Evolutionary conservation across 2,329 filamentous ascomycete genomes (phyloP).

Genomic region (Leptographium galeiforme): DNA sequence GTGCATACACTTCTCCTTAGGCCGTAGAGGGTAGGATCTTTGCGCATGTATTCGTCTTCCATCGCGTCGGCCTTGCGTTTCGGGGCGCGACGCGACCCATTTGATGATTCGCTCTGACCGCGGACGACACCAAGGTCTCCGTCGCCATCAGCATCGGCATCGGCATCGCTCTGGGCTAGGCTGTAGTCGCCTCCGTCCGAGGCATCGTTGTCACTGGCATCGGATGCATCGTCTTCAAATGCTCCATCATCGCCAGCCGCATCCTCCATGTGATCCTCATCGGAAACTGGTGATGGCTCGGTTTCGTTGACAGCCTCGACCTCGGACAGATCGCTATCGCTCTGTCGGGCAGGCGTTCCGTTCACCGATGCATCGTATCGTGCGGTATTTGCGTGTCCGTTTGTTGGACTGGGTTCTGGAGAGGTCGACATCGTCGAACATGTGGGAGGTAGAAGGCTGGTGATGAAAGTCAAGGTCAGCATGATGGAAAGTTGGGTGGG

Average conservation of each 20-base stretch:
- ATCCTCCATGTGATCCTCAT: slow-evolving; percentile 42
- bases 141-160: slow-evolving; percentile 35
- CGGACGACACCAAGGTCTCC: slow-evolving; percentile 29
- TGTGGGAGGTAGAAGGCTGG: slow-evolving; percentile 48
- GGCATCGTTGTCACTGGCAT: slow-evolving; percentile 36
- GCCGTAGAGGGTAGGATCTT: slow-evolving; percentile 91
- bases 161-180: slow-evolving; percentile 12
- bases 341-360: slow-evolving; percentile 31
- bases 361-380: slow-evolving; percentile 29
- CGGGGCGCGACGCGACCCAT: slow-evolving; percentile 50
- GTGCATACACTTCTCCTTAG: slow-evolving; percentile 73
- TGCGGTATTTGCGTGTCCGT: slow-evolving; percentile 50
- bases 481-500: slow-evolving; percentile 8
- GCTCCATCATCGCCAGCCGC: slow-evolving; percentile 17
- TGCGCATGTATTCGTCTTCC: slow-evolving; percentile 73
- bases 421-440: slow-evolving; percentile 51
- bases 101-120: slow-evolving; percentile 53
- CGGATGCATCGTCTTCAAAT: slow-evolving; percentile 27
- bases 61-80: slow-evolving; percentile 57
- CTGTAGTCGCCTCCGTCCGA: slow-evolving; percentile 67
- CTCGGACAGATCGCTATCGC: slow-evolving; percentile 68
- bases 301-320: slow-evolving; percentile 38
- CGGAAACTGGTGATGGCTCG: slow-evolving; percentile 27
- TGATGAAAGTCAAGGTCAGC: slow-evolving; percentile 36
- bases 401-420: slow-evolving; percentile 47